Evolutionary conservation across 2,329 filamentous ascomycete genomes (phyloP).

Genomic region (Nothophoma quercina): DNA sequence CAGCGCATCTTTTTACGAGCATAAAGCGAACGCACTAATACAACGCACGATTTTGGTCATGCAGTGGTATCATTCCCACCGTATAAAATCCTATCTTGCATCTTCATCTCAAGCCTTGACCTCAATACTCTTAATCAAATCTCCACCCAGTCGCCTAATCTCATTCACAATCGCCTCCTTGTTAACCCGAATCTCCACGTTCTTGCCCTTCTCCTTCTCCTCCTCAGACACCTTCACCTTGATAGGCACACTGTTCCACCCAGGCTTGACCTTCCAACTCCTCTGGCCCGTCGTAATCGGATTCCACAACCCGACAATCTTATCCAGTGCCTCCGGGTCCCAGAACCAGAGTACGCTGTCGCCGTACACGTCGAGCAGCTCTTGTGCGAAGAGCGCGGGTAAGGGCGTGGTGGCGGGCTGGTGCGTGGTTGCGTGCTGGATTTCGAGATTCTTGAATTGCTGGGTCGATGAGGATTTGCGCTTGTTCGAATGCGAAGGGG

Average conservation of each 20-base stretch:
- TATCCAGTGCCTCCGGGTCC: conserved; percentile 64
- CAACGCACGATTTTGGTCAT: not conserved
- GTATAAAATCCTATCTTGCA: not conserved
- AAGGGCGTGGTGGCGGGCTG: conserved; percentile 64
- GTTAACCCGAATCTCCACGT: conserved; percentile 68
- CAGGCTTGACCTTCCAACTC: conserved; percentile 73
- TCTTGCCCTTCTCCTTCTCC: conserved; percentile 48
- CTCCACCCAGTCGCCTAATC: conserved; percentile 69
- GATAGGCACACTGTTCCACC: conserved; percentile 70
- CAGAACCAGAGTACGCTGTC: conserved; percentile 81
- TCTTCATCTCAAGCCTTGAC: conserved; percentile 19
- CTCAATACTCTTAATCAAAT: conserved; percentile 61
- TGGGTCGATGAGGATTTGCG: conserved; percentile 52
- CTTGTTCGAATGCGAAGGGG: conserved; percentile 35
- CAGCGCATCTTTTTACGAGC: no score
- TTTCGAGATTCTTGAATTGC: conserved; percentile 80
- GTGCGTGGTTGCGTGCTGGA: conserved; percentile 49
- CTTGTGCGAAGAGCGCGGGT: conserved; percentile 67
- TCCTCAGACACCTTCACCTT: conserved; percentile 34
- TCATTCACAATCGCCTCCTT: conserved; percentile 73
- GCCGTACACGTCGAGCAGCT: conserved; percentile 72
- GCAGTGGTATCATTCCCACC: conserved; percentile 1
- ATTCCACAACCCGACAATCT: conserved; percentile 72
- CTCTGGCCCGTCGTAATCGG: conserved; percentile 60
- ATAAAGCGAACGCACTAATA: no score